phyloP scores from a whole-genome alignment of 2,329 filamentous ascomycete genomes.

The Fusarium luffae region DNA sequence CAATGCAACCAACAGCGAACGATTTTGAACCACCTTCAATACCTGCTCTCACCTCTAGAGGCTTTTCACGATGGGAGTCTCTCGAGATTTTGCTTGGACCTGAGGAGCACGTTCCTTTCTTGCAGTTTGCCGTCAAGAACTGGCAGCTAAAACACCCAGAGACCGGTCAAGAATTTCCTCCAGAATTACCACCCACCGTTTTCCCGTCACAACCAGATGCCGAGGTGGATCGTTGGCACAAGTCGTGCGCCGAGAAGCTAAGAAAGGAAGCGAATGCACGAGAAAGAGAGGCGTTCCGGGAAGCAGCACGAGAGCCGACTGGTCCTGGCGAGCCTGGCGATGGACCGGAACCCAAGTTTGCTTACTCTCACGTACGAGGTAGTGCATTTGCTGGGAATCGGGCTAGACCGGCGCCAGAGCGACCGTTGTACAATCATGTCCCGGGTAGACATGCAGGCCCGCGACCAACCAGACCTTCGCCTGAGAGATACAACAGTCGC shows the following conservation, averaged over 20 bases:
- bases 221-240: slow-evolving; percentile 89
- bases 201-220: slow-evolving; percentile 79
- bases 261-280: slow-evolving; percentile 66
- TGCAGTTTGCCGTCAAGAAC: slow-evolving; percentile 81
- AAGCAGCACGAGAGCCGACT: slow-evolving; percentile 25
- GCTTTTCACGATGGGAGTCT: slow-evolving; percentile 94
- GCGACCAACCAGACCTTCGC: slow-evolving; percentile 49
- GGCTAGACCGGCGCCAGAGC: slow-evolving; percentile 48
- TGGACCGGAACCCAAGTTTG: slow-evolving; percentile 50
- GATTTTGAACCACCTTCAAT: slow-evolving; percentile 81
- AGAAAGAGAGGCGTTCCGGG: slow-evolving; percentile 47
- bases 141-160: slow-evolving; percentile 81
- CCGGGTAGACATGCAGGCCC: slow-evolving; percentile 51
- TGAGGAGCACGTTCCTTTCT: slow-evolving; percentile 84
- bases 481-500: slow-evolving; percentile 52
- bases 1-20: slow-evolving; percentile 78
- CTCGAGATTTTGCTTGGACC: slow-evolving; percentile 90
- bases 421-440: slow-evolving; percentile 56
- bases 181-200: slow-evolving; percentile 67
- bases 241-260: slow-evolving; percentile 76
- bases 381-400: slow-evolving; percentile 47
- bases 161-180: slow-evolving; percentile 75
- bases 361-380: slow-evolving; percentile 51
- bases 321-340: slow-evolving; percentile 48
- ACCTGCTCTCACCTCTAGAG: slow-evolving; percentile 82